These are phyloP conservation scores for Pythium chondricola DNA, from an alignment of 352 stramenopile species.

Conservation along the genomic window DNA sequence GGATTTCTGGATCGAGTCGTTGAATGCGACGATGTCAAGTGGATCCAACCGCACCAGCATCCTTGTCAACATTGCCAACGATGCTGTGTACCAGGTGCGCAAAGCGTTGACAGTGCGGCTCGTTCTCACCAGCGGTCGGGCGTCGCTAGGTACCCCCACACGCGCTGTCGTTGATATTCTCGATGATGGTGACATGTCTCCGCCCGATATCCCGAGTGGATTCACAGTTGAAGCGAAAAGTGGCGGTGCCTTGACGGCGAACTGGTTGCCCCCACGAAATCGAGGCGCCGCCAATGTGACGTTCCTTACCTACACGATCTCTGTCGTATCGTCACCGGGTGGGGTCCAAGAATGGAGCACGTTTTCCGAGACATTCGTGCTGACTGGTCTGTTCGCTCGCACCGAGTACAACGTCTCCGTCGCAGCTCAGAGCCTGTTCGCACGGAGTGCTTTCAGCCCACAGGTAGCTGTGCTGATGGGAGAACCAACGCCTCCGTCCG, in stretches of 20 bases:
- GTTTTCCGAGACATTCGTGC: conserved; percentile 9
- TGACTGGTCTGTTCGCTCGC: conserved; percentile 23
- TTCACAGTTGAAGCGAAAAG: conserved; percentile 15
- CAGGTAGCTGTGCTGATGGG: conserved; percentile 18
- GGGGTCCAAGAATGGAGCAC: conserved; percentile 9
- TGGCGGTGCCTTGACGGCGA: conserved; percentile 25
- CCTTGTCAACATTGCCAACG: conserved; percentile 36
- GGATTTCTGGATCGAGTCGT: conserved; percentile 23
- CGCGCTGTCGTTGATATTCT: conserved; percentile 29
- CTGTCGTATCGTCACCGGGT: conserved; percentile 15
- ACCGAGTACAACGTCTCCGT: conserved; percentile 28
- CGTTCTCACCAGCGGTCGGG: conserved; percentile 16
- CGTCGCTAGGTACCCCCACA: conserved; percentile 12
- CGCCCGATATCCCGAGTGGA: conserved; percentile 19
- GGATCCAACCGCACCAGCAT: too few species aligned
- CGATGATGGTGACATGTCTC: conserved; percentile 46
- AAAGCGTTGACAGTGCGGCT: conserved; percentile 37
- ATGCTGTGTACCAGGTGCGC: conserved; percentile 29
- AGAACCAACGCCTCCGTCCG: conserved; percentile 24
- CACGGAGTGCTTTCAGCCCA: conserved; percentile 9
- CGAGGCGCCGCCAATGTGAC: conserved; percentile 24
- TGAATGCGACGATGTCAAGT: conserved; percentile 19
- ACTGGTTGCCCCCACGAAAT: conserved; percentile 28
- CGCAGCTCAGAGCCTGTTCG: conserved; percentile 21
- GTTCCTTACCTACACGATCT: conserved; percentile 24